Evolutionary conservation across 208 protist species (phyloP).

Genomic region (Trypanosoma congolense): DNA sequence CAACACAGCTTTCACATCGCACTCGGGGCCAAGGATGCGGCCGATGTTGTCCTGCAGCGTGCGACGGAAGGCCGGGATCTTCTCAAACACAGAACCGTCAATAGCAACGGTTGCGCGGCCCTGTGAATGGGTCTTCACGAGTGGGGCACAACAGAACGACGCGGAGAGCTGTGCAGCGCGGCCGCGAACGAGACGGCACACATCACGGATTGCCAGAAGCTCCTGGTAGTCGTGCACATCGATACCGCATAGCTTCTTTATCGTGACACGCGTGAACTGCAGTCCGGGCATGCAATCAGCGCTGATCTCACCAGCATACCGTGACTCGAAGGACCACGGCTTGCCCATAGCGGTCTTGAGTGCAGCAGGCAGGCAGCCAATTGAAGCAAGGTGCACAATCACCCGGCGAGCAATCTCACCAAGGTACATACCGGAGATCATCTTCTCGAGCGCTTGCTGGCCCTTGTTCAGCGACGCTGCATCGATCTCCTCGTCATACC

Average conservation of each 20-base stretch:
- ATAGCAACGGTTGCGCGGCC: slow-evolving; percentile 64
- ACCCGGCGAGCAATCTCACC: slow-evolving; percentile 77
- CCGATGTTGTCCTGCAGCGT: slow-evolving; percentile 70
- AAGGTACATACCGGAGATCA: slow-evolving; percentile 89
- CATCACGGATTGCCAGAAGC: slow-evolving; percentile 52
- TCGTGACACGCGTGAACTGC: slow-evolving; percentile 51
- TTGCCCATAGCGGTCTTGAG: slow-evolving; percentile 34
- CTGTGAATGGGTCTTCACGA: slow-evolving; percentile 67
- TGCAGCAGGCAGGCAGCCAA: slow-evolving; percentile 47
- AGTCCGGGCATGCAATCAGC: slow-evolving; percentile 69
- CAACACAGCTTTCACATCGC: slow-evolving; percentile 50
- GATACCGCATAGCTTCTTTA: slow-evolving; percentile 42
- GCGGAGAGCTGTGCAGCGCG: slow-evolving; percentile 73
- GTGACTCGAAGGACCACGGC: slow-evolving; percentile 53
- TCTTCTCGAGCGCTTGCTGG: slow-evolving; percentile 80
- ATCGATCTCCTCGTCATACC: slow-evolving; percentile 74
- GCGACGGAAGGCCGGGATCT: slow-evolving; percentile 79
- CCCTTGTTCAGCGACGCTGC: slow-evolving; percentile 55
- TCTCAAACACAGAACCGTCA: slow-evolving; percentile 89
- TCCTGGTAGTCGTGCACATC: slow-evolving; percentile 38
- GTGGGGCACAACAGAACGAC: slow-evolving; percentile 56
- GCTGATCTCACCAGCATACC: slow-evolving; percentile 49
- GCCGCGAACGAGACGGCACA: slow-evolving; percentile 66
- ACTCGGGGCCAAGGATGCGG: slow-evolving; percentile 53
- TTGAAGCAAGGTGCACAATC: slow-evolving; percentile 40